Base-by-base conservation (phyloP, 73 alveolate genomes). In the Paraurostyla sp. region DNA sequence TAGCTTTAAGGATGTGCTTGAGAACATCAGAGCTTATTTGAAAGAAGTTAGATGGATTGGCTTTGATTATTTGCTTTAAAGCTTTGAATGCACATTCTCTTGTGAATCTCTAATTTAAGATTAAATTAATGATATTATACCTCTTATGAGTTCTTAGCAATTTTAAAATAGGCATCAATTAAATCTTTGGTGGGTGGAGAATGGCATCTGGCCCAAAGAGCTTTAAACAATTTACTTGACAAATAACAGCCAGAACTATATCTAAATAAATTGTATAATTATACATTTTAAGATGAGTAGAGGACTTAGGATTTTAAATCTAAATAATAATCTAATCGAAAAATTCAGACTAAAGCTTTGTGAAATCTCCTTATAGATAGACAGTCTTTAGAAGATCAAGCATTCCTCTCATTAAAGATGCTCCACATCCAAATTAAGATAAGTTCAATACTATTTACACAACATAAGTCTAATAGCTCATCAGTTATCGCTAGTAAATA, bases 151-250 rank as follows among this genome's bases (percentile, higher is more conserved):
- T 58, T 56, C 59, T 89, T 89, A 23, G 71, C 51, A 80, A 89
- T 80, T 36, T 89, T 89, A 46, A 32, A 59, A 57, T 41, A 40
- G 41, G 88, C 49, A 22, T 45, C 81, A 6, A 89, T 80, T 0
- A 83, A 35, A 0, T 89, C 94, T 30, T 80, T 45, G 3, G 94
- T 89, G 35, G 94, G 94, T 0, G 94, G 94, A 27, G 91, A 35
- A 22, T 59, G 80, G 49, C 91, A 80, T 68, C 86, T 89, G 1
- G 80, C 32, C 94, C 94, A 89, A 16, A 89, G 80, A 32, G 60
- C 35, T 50, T 80, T 50, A 56, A 52, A 89, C 0, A 89, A 35
- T 62, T 80, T 80, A 30, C 87, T 76, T 0, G 81, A 20, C 30
- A 87, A 59, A 38, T 58, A 81, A 32, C 82, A 57, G 22, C 81